A percentile compares a stretch with the other conserved stretches of the same genome.
Evolutionary conservation across 768 basidiomycete genomes (phyloP).

Genomic region (Strobilomyces confusus): DNA sequence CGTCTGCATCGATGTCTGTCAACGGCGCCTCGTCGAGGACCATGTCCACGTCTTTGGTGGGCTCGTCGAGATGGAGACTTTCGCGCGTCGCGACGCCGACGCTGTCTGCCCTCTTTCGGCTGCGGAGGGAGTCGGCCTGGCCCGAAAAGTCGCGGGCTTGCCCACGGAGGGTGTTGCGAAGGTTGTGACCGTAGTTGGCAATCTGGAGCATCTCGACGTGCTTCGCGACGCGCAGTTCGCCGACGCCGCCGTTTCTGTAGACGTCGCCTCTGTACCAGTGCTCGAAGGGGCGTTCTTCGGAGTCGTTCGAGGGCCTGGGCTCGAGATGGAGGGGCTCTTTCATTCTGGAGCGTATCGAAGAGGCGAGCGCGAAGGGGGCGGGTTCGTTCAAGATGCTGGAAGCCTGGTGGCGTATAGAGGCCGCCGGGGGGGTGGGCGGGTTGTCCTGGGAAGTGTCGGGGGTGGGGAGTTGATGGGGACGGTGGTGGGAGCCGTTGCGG

Average conservation of each 20-base stretch:
- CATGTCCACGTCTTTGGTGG: conserved; percentile 40
- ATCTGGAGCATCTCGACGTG: conserved; percentile 85
- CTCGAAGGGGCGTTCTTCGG: conserved; percentile 79
- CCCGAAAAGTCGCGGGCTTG: conserved; percentile 25
- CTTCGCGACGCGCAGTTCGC: conserved; percentile 70
- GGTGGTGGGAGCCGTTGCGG: conserved; percentile 29
- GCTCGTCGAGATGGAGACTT: conserved; percentile 66
- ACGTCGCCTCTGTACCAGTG: conserved; percentile 91
- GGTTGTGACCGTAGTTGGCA: conserved; percentile 74
- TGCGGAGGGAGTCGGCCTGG: conserved; percentile 24
- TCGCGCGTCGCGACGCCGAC: conserved; percentile 52
- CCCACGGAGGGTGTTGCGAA: conserved; percentile 32
- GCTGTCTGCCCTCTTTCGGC: conserved; percentile 65
- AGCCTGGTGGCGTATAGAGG: conserved; percentile 35
- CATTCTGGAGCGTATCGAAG: conserved; percentile 37
- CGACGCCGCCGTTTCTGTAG: conserved; percentile 84
- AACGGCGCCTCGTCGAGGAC: conserved; percentile 74
- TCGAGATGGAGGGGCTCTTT: conserved; percentile 32
- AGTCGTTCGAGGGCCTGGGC: conserved; percentile 63
- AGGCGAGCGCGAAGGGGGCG: conserved; percentile 52
- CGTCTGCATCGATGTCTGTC: conserved; percentile 60
- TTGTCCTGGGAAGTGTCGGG: conserved; percentile 31
- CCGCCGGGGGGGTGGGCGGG: conserved; percentile 31
- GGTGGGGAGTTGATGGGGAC: conserved; percentile 22
- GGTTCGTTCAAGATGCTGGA: conserved; percentile 60